These are phyloP conservation scores for Globisporangium lucens DNA, from an alignment of 352 stramenopile species.

Conservation along the genomic window DNA sequence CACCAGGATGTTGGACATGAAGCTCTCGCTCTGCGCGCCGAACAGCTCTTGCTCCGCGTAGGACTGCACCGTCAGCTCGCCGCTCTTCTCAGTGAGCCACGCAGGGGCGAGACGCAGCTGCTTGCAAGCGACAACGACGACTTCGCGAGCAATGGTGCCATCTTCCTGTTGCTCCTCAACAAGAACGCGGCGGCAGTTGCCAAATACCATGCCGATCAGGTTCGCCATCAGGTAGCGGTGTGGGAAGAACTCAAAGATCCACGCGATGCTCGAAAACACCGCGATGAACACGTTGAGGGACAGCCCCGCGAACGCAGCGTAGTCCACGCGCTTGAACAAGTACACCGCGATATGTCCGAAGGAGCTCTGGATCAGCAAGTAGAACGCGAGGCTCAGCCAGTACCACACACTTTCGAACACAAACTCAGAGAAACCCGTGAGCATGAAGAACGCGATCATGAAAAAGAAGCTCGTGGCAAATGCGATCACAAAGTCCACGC, in stretches of 20 bases:
- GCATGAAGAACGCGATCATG: constrained; percentile 21
- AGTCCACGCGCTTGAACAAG: constrained; percentile 8
- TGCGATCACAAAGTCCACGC: constrained; percentile 44
- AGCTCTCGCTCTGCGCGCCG: constrained; percentile 4
- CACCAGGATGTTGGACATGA: constrained; percentile 7
- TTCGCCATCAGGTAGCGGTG: constrained; percentile 17
- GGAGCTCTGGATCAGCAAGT: constrained; percentile 14
- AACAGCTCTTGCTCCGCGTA: constrained; percentile 14
- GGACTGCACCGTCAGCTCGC: constrained; percentile 14
- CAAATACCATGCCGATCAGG: constrained; percentile 18
- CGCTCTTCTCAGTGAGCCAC: not conserved
- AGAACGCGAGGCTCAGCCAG: constrained; percentile 18
- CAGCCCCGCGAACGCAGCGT: constrained; percentile 12
- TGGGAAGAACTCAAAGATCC: constrained; percentile 11
- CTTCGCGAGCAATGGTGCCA: not conserved
- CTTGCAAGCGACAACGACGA: constrained; percentile 8
- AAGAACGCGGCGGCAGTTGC: constrained; percentile 3
- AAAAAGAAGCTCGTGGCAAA: constrained; percentile 21
- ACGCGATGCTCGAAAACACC: constrained; percentile 13
- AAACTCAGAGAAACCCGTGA: constrained; percentile 23
- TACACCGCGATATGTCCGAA: constrained; percentile 13
- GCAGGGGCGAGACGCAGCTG: constrained; percentile 11
- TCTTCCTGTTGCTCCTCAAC: not conserved
- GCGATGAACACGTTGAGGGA: constrained; percentile 12
- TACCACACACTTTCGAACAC: constrained; percentile 4